Evolutionary conservation across 495 filamentous ascomycete species (phyloP), one percentile per base, ranked within the genome.

Genomic region (Thozetella sp.): DNA sequence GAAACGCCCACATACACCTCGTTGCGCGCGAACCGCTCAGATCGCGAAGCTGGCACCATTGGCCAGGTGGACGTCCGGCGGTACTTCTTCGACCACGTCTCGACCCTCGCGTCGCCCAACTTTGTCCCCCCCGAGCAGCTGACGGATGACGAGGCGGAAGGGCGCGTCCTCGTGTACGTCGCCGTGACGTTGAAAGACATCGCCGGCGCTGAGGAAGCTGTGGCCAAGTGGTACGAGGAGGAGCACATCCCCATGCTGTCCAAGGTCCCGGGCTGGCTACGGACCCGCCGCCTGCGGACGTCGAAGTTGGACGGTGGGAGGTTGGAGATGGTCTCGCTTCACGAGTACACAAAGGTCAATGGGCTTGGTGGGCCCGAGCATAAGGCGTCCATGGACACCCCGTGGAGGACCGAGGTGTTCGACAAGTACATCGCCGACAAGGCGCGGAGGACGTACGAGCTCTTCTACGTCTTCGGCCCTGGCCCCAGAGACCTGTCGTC

Each of bases 381-480:
- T 69, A 71, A 87, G 64, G 83, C 86, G 3, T 78, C 88, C 22
- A 81, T 81, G 63, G 75, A 73, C 45, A 90, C 88, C 6, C 73
- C 81, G 1, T 86, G 86, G 80, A 71, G 76, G 23, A 73, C 78
- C 3, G 79, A 83, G 53, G 72, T 91, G 27, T 79, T 79, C 63
- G 67, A 67, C 24, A 80, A 86, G n/a, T 77, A 81, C 24, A 83
- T 90, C 24, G 74, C 78, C n/a, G 66, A 73, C 37, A 86, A 81
- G 62, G 77, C 70, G 17, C 78, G 85, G 45, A 75, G 90, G 12
- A 72, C 77, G 0, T 93, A 90, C 72, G 75, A 85, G 52, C 85
- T 92, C 64, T 88, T 90, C 66, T 93, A 92, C 73, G 88, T 88
- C 40, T 93, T 95, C 64, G 89, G 89, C 0, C 83, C 89, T 0